Evolutionary conservation across 2,329 filamentous ascomycete genomes (phyloP).

Genomic region (Sphaerostilbella broomeana): DNA sequence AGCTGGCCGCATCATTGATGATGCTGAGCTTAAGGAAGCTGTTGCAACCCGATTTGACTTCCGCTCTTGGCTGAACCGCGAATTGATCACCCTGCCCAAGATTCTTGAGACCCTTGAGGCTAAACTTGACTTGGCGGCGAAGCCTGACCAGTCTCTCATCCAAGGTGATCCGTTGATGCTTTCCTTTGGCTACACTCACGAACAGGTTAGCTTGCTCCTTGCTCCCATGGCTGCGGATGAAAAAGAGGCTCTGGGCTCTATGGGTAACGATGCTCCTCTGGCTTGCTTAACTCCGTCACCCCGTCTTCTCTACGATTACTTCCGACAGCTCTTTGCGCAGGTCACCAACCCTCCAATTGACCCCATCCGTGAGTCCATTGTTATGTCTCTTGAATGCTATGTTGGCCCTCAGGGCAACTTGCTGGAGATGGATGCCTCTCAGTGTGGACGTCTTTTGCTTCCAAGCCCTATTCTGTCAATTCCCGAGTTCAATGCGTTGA

Average conservation of each 20-base stretch:
- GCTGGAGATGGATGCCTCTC: conserved; percentile 83
- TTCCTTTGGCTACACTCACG: conserved; percentile 89
- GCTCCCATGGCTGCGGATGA: conserved; percentile 96
- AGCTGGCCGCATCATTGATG: conserved; percentile 85
- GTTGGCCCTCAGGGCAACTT: conserved; percentile 94
- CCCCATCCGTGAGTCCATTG: conserved; percentile 92
- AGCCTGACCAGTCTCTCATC: conserved; percentile 61
- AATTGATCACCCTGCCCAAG: conserved; percentile 74
- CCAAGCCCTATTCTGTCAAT: conserved; percentile 86
- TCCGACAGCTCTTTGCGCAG: conserved; percentile 94
- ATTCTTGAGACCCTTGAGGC: conserved; percentile 59
- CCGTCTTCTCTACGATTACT: conserved; percentile 89
- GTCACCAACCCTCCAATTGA: conserved; percentile 98
- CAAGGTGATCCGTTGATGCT: conserved; percentile 80
- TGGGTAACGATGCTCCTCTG: conserved; percentile 94
- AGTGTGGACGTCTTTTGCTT: conserved; percentile 79
- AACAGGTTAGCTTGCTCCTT: conserved; percentile 86
- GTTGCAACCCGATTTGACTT: conserved; percentile 87
- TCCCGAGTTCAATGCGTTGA: conserved; percentile 82
- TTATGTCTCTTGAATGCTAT: conserved; percentile 97
- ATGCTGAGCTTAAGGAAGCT: conserved; percentile 81
- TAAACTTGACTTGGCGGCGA: conserved; percentile 56
- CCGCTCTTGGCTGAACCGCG: conserved; percentile 76
- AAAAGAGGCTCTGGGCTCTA: conserved; percentile 93
- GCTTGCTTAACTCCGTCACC: conserved; percentile 87